Percentiles rank a stretch among this genome's conserved stretches.
Conservation (phyloP, 805 yeast species). For the Danielia oregonensis region DNA sequence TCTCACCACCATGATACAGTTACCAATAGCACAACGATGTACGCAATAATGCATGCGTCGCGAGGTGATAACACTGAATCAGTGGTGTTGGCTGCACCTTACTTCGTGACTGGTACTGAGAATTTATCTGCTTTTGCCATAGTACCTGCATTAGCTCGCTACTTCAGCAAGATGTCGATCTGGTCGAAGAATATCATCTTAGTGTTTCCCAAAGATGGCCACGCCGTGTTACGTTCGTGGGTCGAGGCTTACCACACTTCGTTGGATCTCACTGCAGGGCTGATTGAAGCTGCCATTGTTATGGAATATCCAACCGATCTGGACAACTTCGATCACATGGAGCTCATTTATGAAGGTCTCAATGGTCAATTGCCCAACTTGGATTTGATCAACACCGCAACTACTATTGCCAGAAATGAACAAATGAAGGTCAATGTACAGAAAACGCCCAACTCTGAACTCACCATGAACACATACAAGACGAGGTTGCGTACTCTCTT, state of each 20-base stretch:
- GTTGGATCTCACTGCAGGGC: slow-evolving; percentile 85
- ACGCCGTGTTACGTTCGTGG: slow-evolving; percentile 74
- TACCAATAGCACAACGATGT: slow-evolving; percentile 37
- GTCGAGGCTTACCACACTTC: slow-evolving; percentile 89
- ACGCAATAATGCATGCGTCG: slow-evolving; percentile 87
- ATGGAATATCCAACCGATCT: slow-evolving; percentile 66
- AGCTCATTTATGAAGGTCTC: slow-evolving; percentile 77
- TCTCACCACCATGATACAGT: slow-evolving; percentile 32
- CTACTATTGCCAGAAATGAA: slow-evolving; percentile 71
- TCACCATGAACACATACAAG: slow-evolving; percentile 46
- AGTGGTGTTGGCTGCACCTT: slow-evolving; percentile 85
- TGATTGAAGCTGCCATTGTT: slow-evolving; percentile 86
- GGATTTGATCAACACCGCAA: slow-evolving; percentile 81
- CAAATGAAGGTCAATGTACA: slow-evolving; percentile 68
- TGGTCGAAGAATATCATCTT: slow-evolving; percentile 95
- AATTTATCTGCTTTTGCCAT: slow-evolving; percentile 83
- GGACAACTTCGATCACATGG: slow-evolving; percentile 72
- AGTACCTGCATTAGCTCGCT: slow-evolving; percentile 69
- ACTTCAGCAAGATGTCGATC: slow-evolving; percentile 79
- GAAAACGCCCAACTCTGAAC: slow-evolving; percentile 44
- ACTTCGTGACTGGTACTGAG: slow-evolving; percentile 59
- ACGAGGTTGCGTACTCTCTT: slow-evolving; percentile 56
- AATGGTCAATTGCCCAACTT: slow-evolving; percentile 96
- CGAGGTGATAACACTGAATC: slow-evolving; percentile 96
- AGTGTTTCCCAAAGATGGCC: slow-evolving; percentile 74